phyloP scores from a whole-genome alignment of 768 basidiomycete genomes.

The Serendipita sp. region DNA sequence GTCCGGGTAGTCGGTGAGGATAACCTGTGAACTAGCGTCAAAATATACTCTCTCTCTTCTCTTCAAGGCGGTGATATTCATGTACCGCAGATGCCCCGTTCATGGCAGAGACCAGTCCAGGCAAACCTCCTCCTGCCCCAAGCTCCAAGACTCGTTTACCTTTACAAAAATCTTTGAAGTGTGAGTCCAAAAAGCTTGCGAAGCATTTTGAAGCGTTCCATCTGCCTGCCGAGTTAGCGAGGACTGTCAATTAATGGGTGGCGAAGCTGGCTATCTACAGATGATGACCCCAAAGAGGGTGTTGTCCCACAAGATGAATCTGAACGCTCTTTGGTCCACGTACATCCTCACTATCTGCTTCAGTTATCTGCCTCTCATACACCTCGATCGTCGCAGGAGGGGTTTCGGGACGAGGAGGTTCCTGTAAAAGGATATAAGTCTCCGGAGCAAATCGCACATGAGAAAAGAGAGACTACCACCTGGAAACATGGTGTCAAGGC shows the following conservation, averaged over 20 bases:
- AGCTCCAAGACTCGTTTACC: constrained; percentile 57
- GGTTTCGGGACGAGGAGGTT: neutral
- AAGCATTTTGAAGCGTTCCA: constrained; percentile 71
- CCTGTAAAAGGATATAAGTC: neutral
- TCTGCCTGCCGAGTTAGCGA: constrained; percentile 21
- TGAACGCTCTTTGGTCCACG: constrained; percentile 23
- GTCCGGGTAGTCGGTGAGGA: constrained; percentile 92
- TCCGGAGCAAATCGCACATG: neutral
- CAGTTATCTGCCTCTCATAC: neutral
- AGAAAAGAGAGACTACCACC: neutral
- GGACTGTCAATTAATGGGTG: neutral
- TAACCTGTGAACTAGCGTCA: constrained; percentile 30
- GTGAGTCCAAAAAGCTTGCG: constrained; percentile 49
- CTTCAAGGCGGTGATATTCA: neutral
- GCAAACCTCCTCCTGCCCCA: constrained; percentile 86
- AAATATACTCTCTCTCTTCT: neutral
- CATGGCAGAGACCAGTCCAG: constrained; percentile 56
- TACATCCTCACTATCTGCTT: neutral
- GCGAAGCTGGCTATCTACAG: constrained; percentile 27
- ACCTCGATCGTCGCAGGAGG: neutral
- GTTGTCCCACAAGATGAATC: constrained; percentile 60
- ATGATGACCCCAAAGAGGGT: constrained; percentile 71
- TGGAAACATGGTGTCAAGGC: neutral
- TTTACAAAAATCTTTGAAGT: constrained; percentile 27
- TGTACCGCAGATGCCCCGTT: constrained; percentile 56